Conservation (phyloP, 1,284 basidiomycete species). For the Microbotryum intermedium region DNA sequence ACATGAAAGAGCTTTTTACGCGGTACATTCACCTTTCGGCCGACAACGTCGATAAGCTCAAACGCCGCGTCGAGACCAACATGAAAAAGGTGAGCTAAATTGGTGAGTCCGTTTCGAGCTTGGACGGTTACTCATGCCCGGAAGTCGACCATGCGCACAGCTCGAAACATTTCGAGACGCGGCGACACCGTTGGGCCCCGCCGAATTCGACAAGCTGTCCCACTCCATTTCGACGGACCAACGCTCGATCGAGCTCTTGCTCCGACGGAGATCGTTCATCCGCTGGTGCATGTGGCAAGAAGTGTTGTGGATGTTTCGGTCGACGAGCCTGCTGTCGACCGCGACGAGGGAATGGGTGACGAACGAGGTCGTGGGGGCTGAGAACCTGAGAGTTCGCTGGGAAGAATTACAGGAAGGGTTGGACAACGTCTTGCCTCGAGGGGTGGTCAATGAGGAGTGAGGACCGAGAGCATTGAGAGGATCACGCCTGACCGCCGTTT, state of each 20-base stretch:
- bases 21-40: conserved; percentile 72
- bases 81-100: conserved; percentile 49
- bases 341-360: neutral
- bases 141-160: neutral
- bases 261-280: conserved; percentile 26
- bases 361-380: neutral
- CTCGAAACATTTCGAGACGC: conserved; percentile 9
- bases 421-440: too few species aligned
- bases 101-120: neutral
- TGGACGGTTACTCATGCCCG: neutral
- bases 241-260: conserved; percentile 19
- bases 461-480: too few species aligned
- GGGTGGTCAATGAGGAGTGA: too few species aligned
- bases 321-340: conserved; percentile 7
- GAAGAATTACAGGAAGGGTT: neutral
- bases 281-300: conserved; percentile 31
- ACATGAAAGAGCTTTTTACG: conserved; percentile 71
- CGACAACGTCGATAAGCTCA: conserved; percentile 74
- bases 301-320: conserved; percentile 15
- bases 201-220: conserved; percentile 18
- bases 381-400: neutral
- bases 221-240: conserved; percentile 24
- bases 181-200: neutral
- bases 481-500: too few species aligned
- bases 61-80: conserved; percentile 68